Percentiles rank a stretch among this genome's conserved stretches.
These are phyloP conservation scores for Circinella umbellata DNA, from an alignment of 371 early-diverging fungal genomes.

Conservation along the genomic window DNA sequence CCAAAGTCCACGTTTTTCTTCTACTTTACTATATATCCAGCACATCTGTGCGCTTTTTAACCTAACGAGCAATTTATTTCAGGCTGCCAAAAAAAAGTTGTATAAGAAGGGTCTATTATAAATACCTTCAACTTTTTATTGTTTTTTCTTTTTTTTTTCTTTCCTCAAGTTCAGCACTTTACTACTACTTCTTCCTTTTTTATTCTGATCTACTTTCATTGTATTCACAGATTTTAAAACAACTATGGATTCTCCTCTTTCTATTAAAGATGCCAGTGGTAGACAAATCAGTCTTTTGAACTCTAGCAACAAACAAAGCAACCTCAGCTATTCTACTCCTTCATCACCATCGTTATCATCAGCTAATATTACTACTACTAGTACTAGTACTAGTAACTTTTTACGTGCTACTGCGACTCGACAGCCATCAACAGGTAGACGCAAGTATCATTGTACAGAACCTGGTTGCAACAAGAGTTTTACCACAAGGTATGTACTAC, in stretches of 20 bases:
- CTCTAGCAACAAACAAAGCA: conserved; percentile 4
- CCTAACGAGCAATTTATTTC: conserved; percentile 13
- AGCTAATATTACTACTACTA: conserved; percentile 1
- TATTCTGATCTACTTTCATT: conserved; percentile 16
- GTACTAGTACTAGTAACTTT: neutral
- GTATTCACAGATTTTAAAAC: conserved; percentile 2
- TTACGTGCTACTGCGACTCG: conserved; percentile 1
- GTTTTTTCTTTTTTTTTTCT: conserved; percentile 24
- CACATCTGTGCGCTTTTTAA: conserved; percentile 22
- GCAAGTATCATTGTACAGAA: conserved; percentile 60
- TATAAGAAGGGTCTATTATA: conserved; percentile 13
- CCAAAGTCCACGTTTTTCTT: conserved; percentile 20
- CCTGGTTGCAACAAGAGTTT: conserved; percentile 66
- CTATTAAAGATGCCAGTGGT: conserved; percentile 23
- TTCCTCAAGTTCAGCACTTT: conserved; percentile 13
- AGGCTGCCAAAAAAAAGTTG: neutral
- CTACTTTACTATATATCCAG: neutral
- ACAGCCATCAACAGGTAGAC: conserved; percentile 31
- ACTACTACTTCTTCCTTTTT: conserved; percentile 13
- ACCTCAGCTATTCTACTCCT: conserved; percentile 1
- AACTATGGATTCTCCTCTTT: conserved; percentile 12
- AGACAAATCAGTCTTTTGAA: conserved; percentile 41
- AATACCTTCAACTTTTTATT: conserved; percentile 19
- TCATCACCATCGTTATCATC: conserved; percentile 15
- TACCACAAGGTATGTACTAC: conserved; percentile 57